These are phyloP conservation scores for Yarrowia porcina DNA, from an alignment of 805 yeast species.

Conservation along the genomic window DNA sequence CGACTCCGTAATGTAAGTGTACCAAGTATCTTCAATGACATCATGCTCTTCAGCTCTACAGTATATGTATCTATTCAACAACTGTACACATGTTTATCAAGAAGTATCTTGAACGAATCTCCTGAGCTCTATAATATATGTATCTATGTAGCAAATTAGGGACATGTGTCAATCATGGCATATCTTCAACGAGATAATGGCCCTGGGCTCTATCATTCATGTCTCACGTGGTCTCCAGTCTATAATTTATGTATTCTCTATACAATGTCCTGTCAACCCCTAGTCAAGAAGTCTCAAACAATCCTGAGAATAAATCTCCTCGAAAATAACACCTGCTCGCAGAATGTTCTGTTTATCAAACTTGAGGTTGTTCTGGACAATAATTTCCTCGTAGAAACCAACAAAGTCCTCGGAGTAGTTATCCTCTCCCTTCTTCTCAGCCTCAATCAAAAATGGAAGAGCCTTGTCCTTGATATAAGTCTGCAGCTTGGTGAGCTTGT, in stretches of 20 bases:
- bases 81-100: too few relatives aligned
- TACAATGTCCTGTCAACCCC: neutral
- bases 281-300: neutral
- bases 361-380: constrained; percentile 14
- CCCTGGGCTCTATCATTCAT: too few relatives aligned
- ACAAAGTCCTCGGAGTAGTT: constrained; percentile 21
- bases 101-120: too few relatives aligned
- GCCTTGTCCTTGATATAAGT: constrained; percentile 5
- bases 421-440: constrained; percentile 21
- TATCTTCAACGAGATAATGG: too few relatives aligned
- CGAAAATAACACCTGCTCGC: constrained; percentile 21
- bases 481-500: neutral
- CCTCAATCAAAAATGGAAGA: neutral
- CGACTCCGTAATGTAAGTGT: too few relatives aligned
- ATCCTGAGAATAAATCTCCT: constrained; percentile 21
- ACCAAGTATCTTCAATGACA: too few relatives aligned
- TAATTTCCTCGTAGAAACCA: constrained; percentile 8
- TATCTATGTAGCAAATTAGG: too few relatives aligned
- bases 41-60: too few relatives aligned
- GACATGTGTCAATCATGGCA: too few relatives aligned
- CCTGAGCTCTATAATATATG: too few relatives aligned
- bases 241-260: constrained; percentile 3
- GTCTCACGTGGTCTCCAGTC: neutral
- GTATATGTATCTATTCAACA: too few relatives aligned
- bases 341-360: constrained; percentile 14